phyloP scores from a whole-genome alignment of 2,329 filamentous ascomycete genomes.

The Bipolaris victoriae region DNA sequence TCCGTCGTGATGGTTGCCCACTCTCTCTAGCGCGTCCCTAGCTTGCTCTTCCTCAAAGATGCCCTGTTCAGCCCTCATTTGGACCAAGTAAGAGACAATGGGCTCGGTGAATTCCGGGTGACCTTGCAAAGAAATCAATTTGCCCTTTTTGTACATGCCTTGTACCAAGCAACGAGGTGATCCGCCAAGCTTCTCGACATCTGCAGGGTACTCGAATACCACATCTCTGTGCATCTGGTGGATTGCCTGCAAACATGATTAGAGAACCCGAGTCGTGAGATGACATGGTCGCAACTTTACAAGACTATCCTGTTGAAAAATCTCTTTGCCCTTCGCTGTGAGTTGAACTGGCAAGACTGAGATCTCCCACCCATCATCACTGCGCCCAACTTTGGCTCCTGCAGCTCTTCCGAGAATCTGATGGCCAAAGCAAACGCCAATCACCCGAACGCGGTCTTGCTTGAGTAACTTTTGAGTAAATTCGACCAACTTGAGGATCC shows the following conservation, averaged over 20 bases:
- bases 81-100: conserved; percentile 73
- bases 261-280: not conserved
- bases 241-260: conserved; percentile 60
- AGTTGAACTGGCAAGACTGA: conserved; percentile 73
- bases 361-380: conserved; percentile 79
- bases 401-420: conserved; percentile 80
- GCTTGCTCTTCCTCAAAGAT: conserved; percentile 74
- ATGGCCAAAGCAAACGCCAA: conserved; percentile 87
- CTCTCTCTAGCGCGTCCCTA: conserved; percentile 70
- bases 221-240: conserved; percentile 89
- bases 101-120: conserved; percentile 81
- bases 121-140: conserved; percentile 79
- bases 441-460: conserved; percentile 68
- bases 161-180: conserved; percentile 75
- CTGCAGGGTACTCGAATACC: conserved; percentile 67
- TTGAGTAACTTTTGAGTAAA: conserved; percentile 68
- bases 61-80: conserved; percentile 67
- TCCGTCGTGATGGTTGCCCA: conserved; percentile 75
- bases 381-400: conserved; percentile 69
- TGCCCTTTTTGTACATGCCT: conserved; percentile 72
- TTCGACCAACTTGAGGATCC: conserved; percentile 76
- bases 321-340: conserved; percentile 70
- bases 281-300: conserved; percentile 51
- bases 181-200: conserved; percentile 67
- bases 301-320: conserved; percentile 71